phyloP scores from a whole-genome alignment of 169 alveolate genomes.

The Toxoplasma gondii region DNA sequence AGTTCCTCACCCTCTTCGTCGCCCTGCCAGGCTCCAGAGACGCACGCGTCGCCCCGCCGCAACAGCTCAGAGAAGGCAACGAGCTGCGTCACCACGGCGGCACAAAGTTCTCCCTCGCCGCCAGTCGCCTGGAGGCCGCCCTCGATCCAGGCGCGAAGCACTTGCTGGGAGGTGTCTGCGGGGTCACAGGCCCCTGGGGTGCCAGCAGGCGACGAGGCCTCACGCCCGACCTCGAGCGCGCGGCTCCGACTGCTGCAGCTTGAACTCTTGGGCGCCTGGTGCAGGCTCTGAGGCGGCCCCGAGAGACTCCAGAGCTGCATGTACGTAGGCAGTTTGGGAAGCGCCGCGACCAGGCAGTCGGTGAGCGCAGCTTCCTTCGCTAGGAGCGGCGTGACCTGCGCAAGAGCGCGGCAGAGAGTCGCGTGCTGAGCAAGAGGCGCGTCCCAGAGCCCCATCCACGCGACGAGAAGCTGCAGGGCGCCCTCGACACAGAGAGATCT shows the following conservation, averaged over 20 bases:
- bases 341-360: conserved; percentile 58
- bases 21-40: conserved; percentile 34
- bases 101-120: conserved; percentile 25
- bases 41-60: not conserved
- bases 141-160: conserved; percentile 31
- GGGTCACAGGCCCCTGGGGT: not conserved
- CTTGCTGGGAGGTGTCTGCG: conserved; percentile 14
- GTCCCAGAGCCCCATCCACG: conserved; percentile 49
- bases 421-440: not conserved
- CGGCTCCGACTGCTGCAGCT: conserved; percentile 43
- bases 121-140: not conserved
- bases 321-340: conserved; percentile 33
- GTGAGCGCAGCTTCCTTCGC: not conserved
- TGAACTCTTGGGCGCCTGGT: not conserved
- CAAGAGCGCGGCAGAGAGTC: conserved; percentile 28
- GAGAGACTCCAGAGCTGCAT: conserved; percentile 55
- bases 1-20: not conserved
- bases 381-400: not conserved
- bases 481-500: conserved; percentile 6
- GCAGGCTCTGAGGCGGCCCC: not conserved
- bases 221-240: not conserved
- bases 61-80: not conserved
- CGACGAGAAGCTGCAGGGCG: conserved; percentile 23
- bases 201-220: not conserved
- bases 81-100: conserved; percentile 16